Percentiles rank a stretch among this genome's conserved stretches.
These are phyloP conservation scores for Voacanga thouarsii DNA, from an alignment of 257 asterid species.

Conservation along the genomic window DNA sequence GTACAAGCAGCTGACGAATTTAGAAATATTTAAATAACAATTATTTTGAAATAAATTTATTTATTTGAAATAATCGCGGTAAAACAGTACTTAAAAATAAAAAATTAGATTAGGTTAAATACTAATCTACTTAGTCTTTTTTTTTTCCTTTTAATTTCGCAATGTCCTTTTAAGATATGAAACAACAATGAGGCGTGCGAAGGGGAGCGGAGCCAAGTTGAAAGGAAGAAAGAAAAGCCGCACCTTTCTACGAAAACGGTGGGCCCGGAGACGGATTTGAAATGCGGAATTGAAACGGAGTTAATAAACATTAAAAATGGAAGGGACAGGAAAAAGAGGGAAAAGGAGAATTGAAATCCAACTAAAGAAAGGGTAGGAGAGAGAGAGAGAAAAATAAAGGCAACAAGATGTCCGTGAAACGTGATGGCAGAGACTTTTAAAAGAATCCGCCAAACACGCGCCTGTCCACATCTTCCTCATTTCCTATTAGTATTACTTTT, in stretches of 20 bases:
- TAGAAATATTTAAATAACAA: no score
- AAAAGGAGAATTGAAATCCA: slow-evolving; percentile 21
- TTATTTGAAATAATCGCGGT: no score
- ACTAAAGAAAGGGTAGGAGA: not conserved
- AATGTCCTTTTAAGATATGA: no score
- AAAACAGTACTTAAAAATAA: no score
- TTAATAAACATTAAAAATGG: slow-evolving; percentile 21
- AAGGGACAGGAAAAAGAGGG: slow-evolving; percentile 19
- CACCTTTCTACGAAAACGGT: slow-evolving; percentile 10
- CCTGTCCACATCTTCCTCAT: slow-evolving; percentile 24
- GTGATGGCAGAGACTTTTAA: slow-evolving; percentile 18
- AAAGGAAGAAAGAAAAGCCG: slow-evolving; percentile 12
- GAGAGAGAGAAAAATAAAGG: slow-evolving; percentile 7
- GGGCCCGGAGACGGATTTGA: slow-evolving; percentile 36
- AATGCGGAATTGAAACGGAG: slow-evolving; percentile 28
- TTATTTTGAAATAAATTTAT: no score
- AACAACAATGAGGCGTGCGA: not conserved
- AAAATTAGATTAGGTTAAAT: no score
- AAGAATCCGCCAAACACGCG: slow-evolving; percentile 33
- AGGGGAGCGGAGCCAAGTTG: not conserved
- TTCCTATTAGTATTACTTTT: not conserved
- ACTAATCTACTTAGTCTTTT: no score
- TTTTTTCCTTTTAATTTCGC: no score
- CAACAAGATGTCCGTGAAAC: slow-evolving; percentile 38
- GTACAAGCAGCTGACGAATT: no score